Base-by-base conservation (phyloP, 805 yeast genomes). In the Sungouiozyma ichnusensis region DNA sequence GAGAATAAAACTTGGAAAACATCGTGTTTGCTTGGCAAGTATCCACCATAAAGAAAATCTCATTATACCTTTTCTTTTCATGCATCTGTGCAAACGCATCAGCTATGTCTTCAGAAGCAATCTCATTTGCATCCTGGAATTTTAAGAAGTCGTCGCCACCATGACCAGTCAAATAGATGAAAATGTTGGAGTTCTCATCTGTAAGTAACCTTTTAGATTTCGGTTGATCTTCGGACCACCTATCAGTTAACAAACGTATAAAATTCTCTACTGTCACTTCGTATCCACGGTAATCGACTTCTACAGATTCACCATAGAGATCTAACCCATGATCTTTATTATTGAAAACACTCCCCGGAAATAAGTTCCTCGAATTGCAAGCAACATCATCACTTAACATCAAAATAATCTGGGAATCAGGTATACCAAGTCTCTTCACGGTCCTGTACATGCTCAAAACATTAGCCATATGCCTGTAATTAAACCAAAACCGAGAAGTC, bases 1-100 rank as follows among this genome's bases (percentile, higher is more conserved):
- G 97, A 8, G 95, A 82, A 59, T 86, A 87, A 57, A 90, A 79
- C 55, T 82, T 76, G 44, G 94, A 81, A 65, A 83, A 92, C 98
- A 92, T 90, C 14, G 98, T 86, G 64, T 90, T 92, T 19, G 98
- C 98, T 68, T 92, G 98, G 58, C 99, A 92, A 0, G 99, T 92
- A 62, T 92, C 99, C 49, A 92, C 83, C 97, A 92, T 92, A 65
- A 92, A 92, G 57, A 92, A 78, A 29, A 92, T 84, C 67, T 92
- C 97, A 53, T 88, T 87, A 67, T 92, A 92, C 43, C 98, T 72
- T 52, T 84, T 83, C 74, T 88, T 88, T 60, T 90, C 95, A 66
- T 85, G 77, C 98, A 92, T 92, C 60, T 92, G 97, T 40, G 77
- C 94, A 65, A 92, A 85, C 2, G 97, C 97, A 64, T 92, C 95